phyloP scores from a whole-genome alignment of 805 yeast genomes.

The Candida boleticola region DNA sequence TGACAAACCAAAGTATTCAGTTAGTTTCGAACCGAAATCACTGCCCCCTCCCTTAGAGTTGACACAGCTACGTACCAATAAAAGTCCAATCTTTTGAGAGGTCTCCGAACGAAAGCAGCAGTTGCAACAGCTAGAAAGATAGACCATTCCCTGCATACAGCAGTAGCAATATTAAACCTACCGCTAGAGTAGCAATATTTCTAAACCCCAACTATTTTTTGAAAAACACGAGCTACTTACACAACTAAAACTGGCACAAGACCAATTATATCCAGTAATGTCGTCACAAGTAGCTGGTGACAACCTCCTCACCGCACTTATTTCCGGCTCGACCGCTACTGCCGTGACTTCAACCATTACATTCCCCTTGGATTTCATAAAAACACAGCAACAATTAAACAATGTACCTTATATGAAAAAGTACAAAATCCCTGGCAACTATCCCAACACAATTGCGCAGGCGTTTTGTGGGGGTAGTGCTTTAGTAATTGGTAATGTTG shows the following conservation, averaged over 20 bases:
- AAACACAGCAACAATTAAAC: constrained; percentile 62
- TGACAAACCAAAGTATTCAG: too few species aligned
- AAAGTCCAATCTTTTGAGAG: too few species aligned
- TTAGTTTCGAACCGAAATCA: too few species aligned
- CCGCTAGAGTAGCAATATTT: background rate
- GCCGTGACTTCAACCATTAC: constrained; percentile 60
- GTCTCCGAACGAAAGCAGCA: too few species aligned
- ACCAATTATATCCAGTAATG: too few species aligned
- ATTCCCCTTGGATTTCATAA: constrained; percentile 70
- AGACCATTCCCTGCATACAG: background rate
- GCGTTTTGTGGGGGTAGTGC: constrained; percentile 67
- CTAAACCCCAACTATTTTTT: too few species aligned
- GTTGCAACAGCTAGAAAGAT: background rate
- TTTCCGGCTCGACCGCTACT: constrained; percentile 63
- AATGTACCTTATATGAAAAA: constrained; percentile 38
- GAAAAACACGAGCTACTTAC: too few species aligned
- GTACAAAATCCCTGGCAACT: constrained; percentile 31
- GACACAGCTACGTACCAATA: too few species aligned
- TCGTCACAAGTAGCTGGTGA: constrained; percentile 10
- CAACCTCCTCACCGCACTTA: constrained; percentile 54
- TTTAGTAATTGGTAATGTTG: constrained; percentile 66
- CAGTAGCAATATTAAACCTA: background rate
- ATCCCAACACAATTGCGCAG: constrained; percentile 32
- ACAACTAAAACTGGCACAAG: too few species aligned
- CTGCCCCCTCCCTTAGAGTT: too few species aligned